Percentiles rank a stretch among this genome's conserved stretches.
Evolutionary conservation across 768 basidiomycete genomes (phyloP).

Genomic region (Termitomyces sp.): DNA sequence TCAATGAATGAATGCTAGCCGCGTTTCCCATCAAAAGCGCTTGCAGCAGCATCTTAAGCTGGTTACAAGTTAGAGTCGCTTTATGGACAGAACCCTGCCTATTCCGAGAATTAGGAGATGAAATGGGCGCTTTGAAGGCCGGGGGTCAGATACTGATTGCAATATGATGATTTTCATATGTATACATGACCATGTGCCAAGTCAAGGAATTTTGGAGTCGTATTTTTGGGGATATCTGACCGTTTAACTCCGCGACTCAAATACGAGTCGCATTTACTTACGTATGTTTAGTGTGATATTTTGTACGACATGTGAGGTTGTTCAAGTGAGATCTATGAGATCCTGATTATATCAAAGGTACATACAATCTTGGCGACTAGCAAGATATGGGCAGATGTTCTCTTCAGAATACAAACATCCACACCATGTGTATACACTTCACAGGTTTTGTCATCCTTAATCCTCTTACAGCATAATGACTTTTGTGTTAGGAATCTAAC

Average conservation of each 20-base stretch:
- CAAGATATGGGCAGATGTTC: neutral
- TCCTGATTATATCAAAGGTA: neutral
- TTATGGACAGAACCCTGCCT: too few species aligned
- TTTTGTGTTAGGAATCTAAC: slow-evolving; percentile 29
- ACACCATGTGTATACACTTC: neutral
- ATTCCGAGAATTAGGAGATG: neutral
- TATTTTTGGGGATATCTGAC: neutral
- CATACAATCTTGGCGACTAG: neutral
- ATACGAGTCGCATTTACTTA: too few species aligned
- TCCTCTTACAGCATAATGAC: neutral
- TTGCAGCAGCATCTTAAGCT: neutral
- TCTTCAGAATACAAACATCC: neutral
- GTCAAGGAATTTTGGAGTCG: neutral
- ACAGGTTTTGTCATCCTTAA: neutral
- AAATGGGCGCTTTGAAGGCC: slow-evolving; percentile 4
- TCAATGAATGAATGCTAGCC: neutral
- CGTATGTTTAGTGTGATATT: too few species aligned
- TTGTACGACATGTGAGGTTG: neutral
- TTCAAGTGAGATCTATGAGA: neutral
- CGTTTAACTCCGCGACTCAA: slow-evolving; percentile 8
- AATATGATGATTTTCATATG: neutral
- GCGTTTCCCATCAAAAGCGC: slow-evolving; percentile 2
- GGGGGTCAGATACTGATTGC: slow-evolving; percentile 2
- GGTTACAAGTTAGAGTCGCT: neutral
- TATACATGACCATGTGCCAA: neutral